Evolutionary conservation across 1,284 basidiomycete genomes (phyloP), one percentile per base, ranked within the genome.

Genomic region (Microbotryum lychnidis-dioicae): DNA sequence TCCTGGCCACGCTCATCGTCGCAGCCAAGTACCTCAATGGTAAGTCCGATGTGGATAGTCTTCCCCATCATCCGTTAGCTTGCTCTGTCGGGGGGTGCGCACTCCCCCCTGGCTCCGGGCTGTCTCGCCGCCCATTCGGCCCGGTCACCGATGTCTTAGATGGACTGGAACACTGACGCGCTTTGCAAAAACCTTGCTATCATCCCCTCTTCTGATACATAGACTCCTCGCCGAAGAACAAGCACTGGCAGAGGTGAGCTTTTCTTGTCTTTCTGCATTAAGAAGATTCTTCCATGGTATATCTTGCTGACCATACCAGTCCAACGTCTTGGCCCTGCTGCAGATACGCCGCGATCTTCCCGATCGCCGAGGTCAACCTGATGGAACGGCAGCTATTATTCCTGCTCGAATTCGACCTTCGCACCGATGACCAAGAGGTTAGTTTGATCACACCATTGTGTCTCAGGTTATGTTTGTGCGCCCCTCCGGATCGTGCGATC

Each of bases 11-110:
- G 1, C 84, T 97, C 71, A 97, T 98, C 75, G 88, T 92, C 52
- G 87, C 93, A 21, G 87, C 91, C 69, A 98, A 98, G 79, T 97
- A 97, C 77, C 83, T 97, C 72, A 97, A 98, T 77, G 93, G 97
- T 78, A 91, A 89, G 33, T 87, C 37, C 37, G 12, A 42, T 86
- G 48, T 89, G 89, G 18, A 2, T 12, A 49, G 27, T 27, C 27
- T 21, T 49, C 48, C 4, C 37, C 16, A 42, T 1, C 37, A 5
- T 42, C 14, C 14, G 37, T 18, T 5, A 16, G 12, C 12, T 4
- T 18, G 37, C 37, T 14, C 9, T 16, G 37, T 42, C 37, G 4
- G 37, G 31, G 8, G 8, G 12, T 16, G 12, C 16, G 37, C 16
- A 2, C 9, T 16, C 12, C 9, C 37, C 12, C 12, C 16, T 18